phyloP scores from a whole-genome alignment of 1,139 yeast species.

The Cylindricascospora bacillispora region DNA sequence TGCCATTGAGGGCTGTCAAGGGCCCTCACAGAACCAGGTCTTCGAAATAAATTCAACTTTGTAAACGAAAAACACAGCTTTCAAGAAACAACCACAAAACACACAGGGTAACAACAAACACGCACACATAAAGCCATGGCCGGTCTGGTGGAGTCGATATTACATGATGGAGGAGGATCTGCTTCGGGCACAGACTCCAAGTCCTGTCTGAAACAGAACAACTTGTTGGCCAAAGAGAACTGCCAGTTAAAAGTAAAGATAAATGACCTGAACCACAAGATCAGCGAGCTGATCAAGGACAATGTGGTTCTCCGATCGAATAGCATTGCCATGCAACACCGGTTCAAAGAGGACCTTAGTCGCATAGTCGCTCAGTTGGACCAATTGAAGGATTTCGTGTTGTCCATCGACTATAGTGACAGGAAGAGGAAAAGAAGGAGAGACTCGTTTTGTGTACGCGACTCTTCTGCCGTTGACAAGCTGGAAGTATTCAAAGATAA shows the following conservation, averaged over 20 bases:
- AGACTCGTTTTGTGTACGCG: slow-evolving; percentile 23
- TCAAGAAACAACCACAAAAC: too few species aligned
- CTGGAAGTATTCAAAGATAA: slow-evolving; percentile 1
- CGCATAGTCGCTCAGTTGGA: too few species aligned
- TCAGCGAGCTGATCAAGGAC: slow-evolving; percentile 36
- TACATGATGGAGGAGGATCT: too few species aligned
- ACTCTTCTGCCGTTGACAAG: not conserved
- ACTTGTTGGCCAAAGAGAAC: slow-evolving; percentile 43
- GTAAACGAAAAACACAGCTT: too few species aligned
- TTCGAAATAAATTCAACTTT: too few species aligned
- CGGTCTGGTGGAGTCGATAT: too few species aligned
- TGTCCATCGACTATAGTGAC: slow-evolving; percentile 31
- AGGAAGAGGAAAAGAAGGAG: slow-evolving; percentile 32
- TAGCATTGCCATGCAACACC: slow-evolving; percentile 23
- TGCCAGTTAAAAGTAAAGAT: slow-evolving; percentile 37
- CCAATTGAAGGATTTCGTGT: slow-evolving; percentile 30
- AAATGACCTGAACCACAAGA: slow-evolving; percentile 37
- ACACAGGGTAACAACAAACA: too few species aligned
- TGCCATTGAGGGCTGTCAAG: too few species aligned
- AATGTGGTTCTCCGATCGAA: slow-evolving; percentile 31
- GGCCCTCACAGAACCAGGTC: too few species aligned
- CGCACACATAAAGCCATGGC: too few species aligned
- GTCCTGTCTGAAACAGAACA: slow-evolving; percentile 33
- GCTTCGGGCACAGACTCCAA: too few species aligned
- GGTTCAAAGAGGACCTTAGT: slow-evolving; percentile 26